Conservation (phyloP, 768 basidiomycete genomes). For the Phlebiopsis flavidoalba region DNA sequence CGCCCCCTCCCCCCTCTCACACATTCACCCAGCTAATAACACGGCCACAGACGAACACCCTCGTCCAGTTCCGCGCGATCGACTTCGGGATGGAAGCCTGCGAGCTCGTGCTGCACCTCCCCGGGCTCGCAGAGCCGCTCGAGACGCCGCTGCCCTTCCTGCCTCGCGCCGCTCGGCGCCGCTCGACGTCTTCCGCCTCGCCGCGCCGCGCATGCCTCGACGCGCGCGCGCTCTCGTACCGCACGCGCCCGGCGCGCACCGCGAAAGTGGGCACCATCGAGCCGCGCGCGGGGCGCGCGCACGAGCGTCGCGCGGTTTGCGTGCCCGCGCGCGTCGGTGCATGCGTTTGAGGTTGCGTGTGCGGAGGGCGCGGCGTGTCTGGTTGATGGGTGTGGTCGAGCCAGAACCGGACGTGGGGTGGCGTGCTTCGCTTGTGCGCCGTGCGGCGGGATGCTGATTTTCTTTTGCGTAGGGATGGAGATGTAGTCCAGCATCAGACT, state of each 20-base stretch:
- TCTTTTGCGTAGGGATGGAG: not conserved
- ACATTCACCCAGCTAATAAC: not conserved
- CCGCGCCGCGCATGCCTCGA: too few species aligned
- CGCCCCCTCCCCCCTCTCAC: not conserved
- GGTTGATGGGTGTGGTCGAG: conserved; percentile 7
- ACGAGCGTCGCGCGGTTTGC: not conserved
- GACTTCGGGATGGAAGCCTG: too few species aligned
- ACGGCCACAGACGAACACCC: not conserved
- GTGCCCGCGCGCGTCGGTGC: not conserved
- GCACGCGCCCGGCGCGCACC: too few species aligned
- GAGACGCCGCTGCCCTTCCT: too few species aligned
- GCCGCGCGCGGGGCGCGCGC: not conserved
- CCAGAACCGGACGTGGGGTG: not conserved
- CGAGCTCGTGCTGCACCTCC: too few species aligned
- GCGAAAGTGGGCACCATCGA: not conserved
- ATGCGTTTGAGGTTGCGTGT: not conserved
- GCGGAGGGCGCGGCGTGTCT: conserved; percentile 1
- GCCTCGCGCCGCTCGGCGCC: too few species aligned
- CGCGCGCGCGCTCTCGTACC: too few species aligned
- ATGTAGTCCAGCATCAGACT: conserved; percentile 2
- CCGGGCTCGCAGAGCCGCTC: too few species aligned
- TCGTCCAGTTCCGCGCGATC: too few species aligned
- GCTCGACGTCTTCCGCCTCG: too few species aligned
- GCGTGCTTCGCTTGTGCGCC: too few species aligned
- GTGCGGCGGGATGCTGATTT: too few species aligned